Percentiles rank a stretch among this genome's conserved stretches.
phyloP scores from a whole-genome alignment of 495 filamentous ascomycete species.

The Pyrenula massariospora region DNA sequence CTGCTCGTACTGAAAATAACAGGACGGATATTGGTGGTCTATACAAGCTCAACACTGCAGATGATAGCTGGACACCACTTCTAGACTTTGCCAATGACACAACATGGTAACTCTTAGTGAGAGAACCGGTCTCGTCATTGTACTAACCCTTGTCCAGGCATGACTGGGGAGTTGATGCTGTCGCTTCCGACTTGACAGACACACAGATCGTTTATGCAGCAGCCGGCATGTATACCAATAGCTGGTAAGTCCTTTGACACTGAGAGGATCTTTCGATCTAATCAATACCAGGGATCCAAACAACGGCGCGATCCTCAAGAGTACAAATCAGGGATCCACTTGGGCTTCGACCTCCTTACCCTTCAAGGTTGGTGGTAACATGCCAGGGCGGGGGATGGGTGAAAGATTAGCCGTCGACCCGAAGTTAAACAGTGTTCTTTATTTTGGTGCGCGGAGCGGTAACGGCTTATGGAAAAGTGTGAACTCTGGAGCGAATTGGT shows the following conservation, averaged over 20 bases:
- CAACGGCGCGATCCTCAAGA: conserved; percentile 37
- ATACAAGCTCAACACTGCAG: conserved; percentile 24
- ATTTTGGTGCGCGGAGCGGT: conserved; percentile 48
- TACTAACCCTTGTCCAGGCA: conserved; percentile 14
- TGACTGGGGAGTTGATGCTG: conserved; percentile 46
- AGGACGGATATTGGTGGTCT: conserved; percentile 52
- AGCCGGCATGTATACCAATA: conserved; percentile 46
- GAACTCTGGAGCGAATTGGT: conserved; percentile 42
- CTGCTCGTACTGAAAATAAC: neutral
- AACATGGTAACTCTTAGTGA: conserved; percentile 22
- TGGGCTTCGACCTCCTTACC: conserved; percentile 33
- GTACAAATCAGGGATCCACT: conserved; percentile 35
- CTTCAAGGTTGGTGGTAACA: conserved; percentile 53
- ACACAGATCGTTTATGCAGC: conserved; percentile 43
- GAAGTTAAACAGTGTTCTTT: conserved; percentile 40
- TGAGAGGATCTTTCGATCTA: neutral
- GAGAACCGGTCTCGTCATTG: neutral
- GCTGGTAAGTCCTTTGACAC: conserved; percentile 23
- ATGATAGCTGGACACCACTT: conserved; percentile 6
- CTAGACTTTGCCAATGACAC: conserved; percentile 21
- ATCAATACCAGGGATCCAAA: conserved; percentile 33
- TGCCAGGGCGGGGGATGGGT: conserved; percentile 53
- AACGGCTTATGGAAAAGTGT: conserved; percentile 51
- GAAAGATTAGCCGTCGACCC: conserved; percentile 52
- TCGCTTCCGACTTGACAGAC: conserved; percentile 45